Evolutionary conservation across 345 rosid genomes (phyloP), one percentile per base, ranked within the genome.

Genomic region (Salix suchowensis): DNA sequence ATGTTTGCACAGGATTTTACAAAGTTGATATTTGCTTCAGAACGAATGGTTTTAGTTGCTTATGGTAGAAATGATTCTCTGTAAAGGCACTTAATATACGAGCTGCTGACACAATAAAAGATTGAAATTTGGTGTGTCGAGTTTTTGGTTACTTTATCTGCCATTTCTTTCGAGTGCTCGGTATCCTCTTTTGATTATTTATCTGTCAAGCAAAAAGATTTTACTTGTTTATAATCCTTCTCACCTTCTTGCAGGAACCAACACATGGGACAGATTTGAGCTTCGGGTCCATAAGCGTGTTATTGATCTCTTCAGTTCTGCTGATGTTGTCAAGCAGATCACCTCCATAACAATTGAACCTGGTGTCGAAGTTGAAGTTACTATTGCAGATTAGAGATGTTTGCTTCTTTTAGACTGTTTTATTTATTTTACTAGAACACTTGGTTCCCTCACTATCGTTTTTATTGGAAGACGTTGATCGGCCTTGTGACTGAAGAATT

Each of bases 281-380:
- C 82, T 88, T 1, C 75, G 92, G 32, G 86, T 88, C 42, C 94
- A 89, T 88, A 86, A 88, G 82, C 87, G 91, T 7, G 86, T 86
- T 71, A 88, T 86, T 30, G 91, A 88, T 74, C 90, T 88, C n/a
- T 84, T 82, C 81, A 90, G 92, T 77, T 86, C 92, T 48, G 87
- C 91, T 40, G 90, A 87, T 21, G 90, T 86, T 15, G 91, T 91
- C 28, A 91, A 91, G 85, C 94, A 90, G 74, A 88, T 90, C 72
- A 88, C 89, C 26, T 87, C 92, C 30, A 90, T 88, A 44, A 87
- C 92, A 19, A 84, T 88, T 64, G 92, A 90, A 65, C 88, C 89
- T 60, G 94, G 91, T 75, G 92, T 90, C 14, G 86, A 87, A 72
- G 89, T 89, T 2, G 94, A 91, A 69, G 94, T 89, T 69, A 88